Evolutionary conservation across 805 yeast genomes (phyloP), one percentile per base, ranked within the genome.

Genomic region (Sporopachydermia lactativora): DNA sequence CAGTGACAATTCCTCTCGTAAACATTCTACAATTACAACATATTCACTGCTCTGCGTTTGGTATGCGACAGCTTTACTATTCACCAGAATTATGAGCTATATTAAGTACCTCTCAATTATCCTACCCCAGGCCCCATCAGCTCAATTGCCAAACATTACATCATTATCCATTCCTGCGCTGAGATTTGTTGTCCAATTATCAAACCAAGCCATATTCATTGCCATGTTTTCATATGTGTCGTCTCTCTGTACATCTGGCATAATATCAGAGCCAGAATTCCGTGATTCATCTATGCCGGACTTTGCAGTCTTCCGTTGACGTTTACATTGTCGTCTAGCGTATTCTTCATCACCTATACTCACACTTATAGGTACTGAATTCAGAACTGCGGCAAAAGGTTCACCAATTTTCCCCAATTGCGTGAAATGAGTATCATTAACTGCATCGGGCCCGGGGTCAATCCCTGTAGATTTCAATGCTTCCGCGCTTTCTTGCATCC

Each of bases 361-460:
- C n/a, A 8, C 13, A 39, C 13, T 36, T 39, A 5, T 40, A 36
- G 14, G 18, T 4, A 37, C 4, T n/a, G 4, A 5, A 5, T 17
- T 36, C 18, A 36, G 14, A 14, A 14, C n/a, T 5, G 39, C 14
- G 8, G 18, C 5, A 18, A 15, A 15, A n/a, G 4, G 24, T 19
- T 47, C 44, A 16, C 51, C 73, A 17, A 54, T 57, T 42, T 52
- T 53, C 3, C 63, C 76, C 52, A 71, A 64, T 46, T 72, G 72
- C 16, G 61, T 51, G 43, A 75, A 75, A 13, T 55, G 60, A 24
- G 64, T 64, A 37, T 55, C 53, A 48, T 76, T 76, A 14, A 73
- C 72, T 5, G 62, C 68, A 11, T 65, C 55, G 13, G 74, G 60
- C 1, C 78, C 79, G 46, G 68, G 76, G 48, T 73, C 75, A 3